Base-by-base conservation (phyloP, 1,284 basidiomycete genomes). In the Vanrija sp. region DNA sequence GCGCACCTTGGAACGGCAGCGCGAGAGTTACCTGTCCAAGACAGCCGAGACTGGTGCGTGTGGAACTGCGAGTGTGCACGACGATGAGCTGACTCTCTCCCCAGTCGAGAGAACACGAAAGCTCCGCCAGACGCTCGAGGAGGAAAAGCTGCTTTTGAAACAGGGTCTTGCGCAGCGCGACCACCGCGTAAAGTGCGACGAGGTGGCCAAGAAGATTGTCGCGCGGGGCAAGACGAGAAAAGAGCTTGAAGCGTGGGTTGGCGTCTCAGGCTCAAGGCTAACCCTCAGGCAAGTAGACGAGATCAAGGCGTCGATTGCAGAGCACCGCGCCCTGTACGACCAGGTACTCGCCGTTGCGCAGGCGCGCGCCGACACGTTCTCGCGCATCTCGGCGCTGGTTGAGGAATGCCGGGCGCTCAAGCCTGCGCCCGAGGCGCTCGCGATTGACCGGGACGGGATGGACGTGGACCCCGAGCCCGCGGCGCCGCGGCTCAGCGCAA, bases 101-200 rank as follows among this genome's bases (percentile, higher is more conserved):
- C 1, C 46, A 60, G 61, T 47, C 21, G 39, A 42, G 14, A 52
- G 55, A n/a, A 68, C 68, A 1, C 65, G 62, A 40, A 52, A 52
- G 4, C 52, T 72, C 26, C 55, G 52, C 23, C 47, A 55, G 3
- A 63, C 61, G 5, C 58, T 75, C n/a, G 58, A 50, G 15, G 57
- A 63, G 43, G 73, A 73, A 52, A 69, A 71, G 55, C 56, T 52
- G 19, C 51, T 65, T 9, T 55, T 75, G 6, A 62, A 46, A 8
- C 38, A 49, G 6, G 62, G 60, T 34, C 60, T 57, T 28, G 57
- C 52, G 25, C 64, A 72, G 55, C 58, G 71, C 18, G 69, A 71
- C 39, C 61, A 67, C 51, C 61, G 63, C 47, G 61, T 70, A 16
- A 63, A 66, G 52, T 75, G 73, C 43, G 71, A 75, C 55, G 68